A percentile compares a stretch with the other conserved stretches of the same genome.
These are phyloP conservation scores for Colletotrichum orchidophilum DNA, from an alignment of 2,329 filamentous ascomycete genomes.

Conservation along the genomic window DNA sequence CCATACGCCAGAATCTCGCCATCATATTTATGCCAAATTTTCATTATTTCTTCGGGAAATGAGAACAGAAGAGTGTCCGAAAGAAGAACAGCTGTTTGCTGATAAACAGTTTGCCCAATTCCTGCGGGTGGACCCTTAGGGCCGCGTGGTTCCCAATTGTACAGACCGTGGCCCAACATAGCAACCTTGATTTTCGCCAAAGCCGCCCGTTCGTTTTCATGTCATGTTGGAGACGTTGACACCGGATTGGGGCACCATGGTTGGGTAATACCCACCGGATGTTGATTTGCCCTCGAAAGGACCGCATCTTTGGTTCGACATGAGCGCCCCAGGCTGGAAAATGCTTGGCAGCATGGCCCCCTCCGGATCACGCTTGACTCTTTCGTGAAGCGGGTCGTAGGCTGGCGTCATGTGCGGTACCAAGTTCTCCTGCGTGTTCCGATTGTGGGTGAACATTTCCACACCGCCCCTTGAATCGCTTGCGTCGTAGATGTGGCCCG, in stretches of 20 bases:
- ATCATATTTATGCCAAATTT: conserved; percentile 11
- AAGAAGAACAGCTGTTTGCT: not conserved
- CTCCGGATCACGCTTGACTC: conserved; percentile 61
- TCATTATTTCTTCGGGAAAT: conserved; percentile 1
- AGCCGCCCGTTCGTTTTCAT: not conserved
- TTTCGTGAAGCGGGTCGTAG: conserved; percentile 40
- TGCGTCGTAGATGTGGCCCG: conserved; percentile 59
- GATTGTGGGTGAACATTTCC: conserved; percentile 58
- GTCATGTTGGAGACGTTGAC: conserved; percentile 51
- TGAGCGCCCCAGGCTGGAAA: conserved; percentile 51
- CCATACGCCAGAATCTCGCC: conserved; percentile 12
- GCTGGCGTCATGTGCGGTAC: conserved; percentile 43
- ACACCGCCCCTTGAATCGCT: conserved; percentile 49
- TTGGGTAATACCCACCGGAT: conserved; percentile 64
- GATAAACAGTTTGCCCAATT: not conserved
- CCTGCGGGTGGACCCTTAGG: not conserved
- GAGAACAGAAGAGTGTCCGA: not conserved
- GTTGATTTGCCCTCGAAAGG: conserved; percentile 63
- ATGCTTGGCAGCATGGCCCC: conserved; percentile 55
- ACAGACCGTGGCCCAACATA: not conserved
- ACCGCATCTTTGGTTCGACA: conserved; percentile 53
- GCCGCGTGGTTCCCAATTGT: not conserved
- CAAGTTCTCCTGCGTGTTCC: conserved; percentile 45
- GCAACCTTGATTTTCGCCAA: conserved; percentile 19
- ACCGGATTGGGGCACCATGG: conserved; percentile 56